Evolutionary conservation across 2,329 filamentous ascomycete species (phyloP), one percentile per base, ranked within the genome.

Genomic region (Remersonia thermophila): DNA sequence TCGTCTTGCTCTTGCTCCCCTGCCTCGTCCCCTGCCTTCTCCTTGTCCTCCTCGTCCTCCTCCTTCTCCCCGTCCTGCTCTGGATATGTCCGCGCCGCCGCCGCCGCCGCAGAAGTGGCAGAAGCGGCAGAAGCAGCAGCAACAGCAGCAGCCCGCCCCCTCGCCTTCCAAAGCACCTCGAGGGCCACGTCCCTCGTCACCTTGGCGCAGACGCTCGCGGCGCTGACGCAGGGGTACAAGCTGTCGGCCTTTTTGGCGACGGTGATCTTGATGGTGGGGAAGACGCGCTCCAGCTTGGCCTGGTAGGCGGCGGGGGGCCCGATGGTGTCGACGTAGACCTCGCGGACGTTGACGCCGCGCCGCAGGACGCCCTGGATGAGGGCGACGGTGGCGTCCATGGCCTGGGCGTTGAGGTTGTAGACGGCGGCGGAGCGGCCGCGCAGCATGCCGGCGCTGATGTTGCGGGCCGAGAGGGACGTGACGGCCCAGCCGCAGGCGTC

Each of bases 381-480:
- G 27, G 73, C 73, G 16, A 93, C 75, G 0, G 89, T 96, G 3
- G 89, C 83, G 57, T 94, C 87, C 75, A 91, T 81, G 13, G 89
- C 89, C 59, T 98, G 91, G 4, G 86, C 85, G 55, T 98, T 98
- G 46, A 98, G 73, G 56, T 98, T 98, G 62, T 95, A 93, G 3
- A 65, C 56, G 13, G 62, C 63, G 3, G 64, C 55, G 7, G 65
- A 63, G 20, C 20, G 20, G 2, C 77, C 71, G 8, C 71, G 69
- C 51, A 91, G 66, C 83, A 93, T 93, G 50, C 74, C 73, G 7
- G 84, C 72, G 28, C 70, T 73, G 50, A 94, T 93, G 60, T 89
- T 83, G 30, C 80, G 73, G 7, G 91, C 86, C 0, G 84, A 93
- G 45, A 96, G 74, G 13, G 80, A 67, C 15, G 79, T 71, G 6